phyloP scores from a whole-genome alignment of 305 asterid genomes.

The Fraxinus baroniana region DNA sequence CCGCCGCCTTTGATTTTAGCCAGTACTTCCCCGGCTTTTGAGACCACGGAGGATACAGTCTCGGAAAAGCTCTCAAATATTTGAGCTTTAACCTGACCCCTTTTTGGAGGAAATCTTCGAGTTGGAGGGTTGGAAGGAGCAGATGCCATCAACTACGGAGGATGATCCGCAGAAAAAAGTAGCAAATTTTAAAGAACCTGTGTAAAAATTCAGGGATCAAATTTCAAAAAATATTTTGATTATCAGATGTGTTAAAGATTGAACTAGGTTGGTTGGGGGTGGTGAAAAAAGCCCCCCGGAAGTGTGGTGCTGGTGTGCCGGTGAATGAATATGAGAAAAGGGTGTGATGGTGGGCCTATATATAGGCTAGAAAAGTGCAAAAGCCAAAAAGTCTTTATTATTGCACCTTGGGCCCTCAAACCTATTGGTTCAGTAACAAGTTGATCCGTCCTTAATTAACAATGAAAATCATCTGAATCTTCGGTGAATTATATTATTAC shows the following conservation, averaged over 20 bases:
- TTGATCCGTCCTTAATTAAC: background rate
- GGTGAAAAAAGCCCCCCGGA: background rate
- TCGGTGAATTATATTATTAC: background rate
- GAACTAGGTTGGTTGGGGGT: background rate
- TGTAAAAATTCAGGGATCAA: background rate
- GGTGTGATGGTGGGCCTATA: background rate
- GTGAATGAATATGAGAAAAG: background rate
- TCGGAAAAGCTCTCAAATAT: conserved; percentile 42
- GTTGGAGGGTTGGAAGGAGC: conserved; percentile 18
- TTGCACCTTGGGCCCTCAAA: background rate
- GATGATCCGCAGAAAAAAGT: background rate
- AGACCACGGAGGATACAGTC: conserved; percentile 25
- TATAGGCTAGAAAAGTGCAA: background rate
- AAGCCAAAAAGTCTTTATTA: too few species aligned
- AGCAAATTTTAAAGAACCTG: background rate
- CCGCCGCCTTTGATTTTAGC: conserved; percentile 21
- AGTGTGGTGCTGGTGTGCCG: background rate
- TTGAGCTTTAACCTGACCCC: conserved; percentile 52
- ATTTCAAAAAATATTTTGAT: background rate
- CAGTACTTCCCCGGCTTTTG: conserved; percentile 31
- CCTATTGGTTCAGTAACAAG: background rate
- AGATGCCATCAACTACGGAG: conserved; percentile 24
- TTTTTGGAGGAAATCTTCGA: conserved; percentile 22
- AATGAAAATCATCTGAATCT: background rate
- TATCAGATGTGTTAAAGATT: background rate